Base-by-base conservation (phyloP, 2,329 filamentous ascomycete genomes). In the Xylariaceae sp. region DNA sequence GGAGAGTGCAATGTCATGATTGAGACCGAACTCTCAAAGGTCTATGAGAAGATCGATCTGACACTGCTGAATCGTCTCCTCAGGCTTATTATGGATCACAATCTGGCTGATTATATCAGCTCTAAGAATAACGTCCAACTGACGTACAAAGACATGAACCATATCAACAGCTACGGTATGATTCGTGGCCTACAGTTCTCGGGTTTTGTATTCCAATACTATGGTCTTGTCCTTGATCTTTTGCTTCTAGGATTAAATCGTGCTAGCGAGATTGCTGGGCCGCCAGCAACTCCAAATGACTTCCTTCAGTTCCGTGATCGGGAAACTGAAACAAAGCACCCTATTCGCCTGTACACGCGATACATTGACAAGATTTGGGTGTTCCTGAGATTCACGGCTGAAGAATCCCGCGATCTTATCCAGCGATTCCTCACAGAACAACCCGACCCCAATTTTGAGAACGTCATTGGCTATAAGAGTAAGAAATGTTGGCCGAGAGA, bases 81-180 rank as follows among this genome's bases (percentile, higher is more conserved):
- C 47, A 84, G 94, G 45, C 75, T 99, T 61, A 96, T 99, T 70
- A 99, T 99, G 95, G 95, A 99, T 66, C 94, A 99, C 79, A 99
- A 99, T 70, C 74, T 99, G 74, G 94, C 94, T 5, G 95, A 99
- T 71, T 99, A 99, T 74, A 99, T 99, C 67, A 96, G 92, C 1
- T 91, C 92, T 36, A 99, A 99, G 82, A 99, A 99, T 78, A 99
- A 99, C 68, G 94, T 99, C 12, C 92, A 96, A 70, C 81, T 99
- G 59, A 96, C 95, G 58, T 99, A 99, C 79, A 99, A 99, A 76
- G 94, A 99, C 65, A 99, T 99, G 94, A 97, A 96, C 68, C 94
- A 99, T 67, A 94, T 95, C 68, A 99, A 99, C 74, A 95, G 90
- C 68, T 99, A 97, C 68, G 94, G 94, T 63, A 88, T 99, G 87